Evolutionary conservation across 78 protist species (phyloP).

Genomic region (Chrysochromulina tobinii): DNA sequence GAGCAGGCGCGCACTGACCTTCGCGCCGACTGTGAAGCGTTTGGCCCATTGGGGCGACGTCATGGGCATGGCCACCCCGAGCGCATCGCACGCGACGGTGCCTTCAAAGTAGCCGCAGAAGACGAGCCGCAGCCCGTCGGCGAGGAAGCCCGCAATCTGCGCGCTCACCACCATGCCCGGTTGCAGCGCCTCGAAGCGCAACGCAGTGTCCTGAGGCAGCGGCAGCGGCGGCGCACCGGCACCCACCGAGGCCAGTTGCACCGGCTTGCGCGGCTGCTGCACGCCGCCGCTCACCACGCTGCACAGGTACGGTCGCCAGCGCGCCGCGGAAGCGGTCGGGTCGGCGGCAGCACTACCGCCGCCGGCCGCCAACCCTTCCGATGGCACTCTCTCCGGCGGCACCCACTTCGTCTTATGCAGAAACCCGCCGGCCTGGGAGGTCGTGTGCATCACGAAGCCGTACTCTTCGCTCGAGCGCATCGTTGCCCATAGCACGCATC

Average conservation of each 20-base stretch:
- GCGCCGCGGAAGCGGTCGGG: neutral
- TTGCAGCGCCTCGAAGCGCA: neutral
- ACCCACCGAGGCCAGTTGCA: neutral
- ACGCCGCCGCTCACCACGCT: neutral
- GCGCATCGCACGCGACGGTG: neutral
- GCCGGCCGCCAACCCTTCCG: no score
- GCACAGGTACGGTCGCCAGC: neutral
- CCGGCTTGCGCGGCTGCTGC: neutral
- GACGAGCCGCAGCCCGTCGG: neutral
- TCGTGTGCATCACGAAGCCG: neutral
- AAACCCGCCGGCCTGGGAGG: neutral
- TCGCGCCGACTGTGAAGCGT: neutral
- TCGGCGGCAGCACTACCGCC: no score
- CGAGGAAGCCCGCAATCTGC: neutral
- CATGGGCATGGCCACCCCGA: neutral
- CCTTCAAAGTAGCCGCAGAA: neutral
- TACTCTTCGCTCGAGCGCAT: neutral
- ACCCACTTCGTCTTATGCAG: conserved; percentile 2
- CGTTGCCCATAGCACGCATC: neutral
- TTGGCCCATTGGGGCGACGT: neutral
- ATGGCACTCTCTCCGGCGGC: no score
- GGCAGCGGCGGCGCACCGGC: neutral
- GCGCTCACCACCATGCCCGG: neutral
- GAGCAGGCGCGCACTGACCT: neutral
- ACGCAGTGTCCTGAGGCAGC: neutral